These are phyloP conservation scores for Balakata baccata DNA, from an alignment of 345 rosid genomes.

Conservation along the genomic window DNA sequence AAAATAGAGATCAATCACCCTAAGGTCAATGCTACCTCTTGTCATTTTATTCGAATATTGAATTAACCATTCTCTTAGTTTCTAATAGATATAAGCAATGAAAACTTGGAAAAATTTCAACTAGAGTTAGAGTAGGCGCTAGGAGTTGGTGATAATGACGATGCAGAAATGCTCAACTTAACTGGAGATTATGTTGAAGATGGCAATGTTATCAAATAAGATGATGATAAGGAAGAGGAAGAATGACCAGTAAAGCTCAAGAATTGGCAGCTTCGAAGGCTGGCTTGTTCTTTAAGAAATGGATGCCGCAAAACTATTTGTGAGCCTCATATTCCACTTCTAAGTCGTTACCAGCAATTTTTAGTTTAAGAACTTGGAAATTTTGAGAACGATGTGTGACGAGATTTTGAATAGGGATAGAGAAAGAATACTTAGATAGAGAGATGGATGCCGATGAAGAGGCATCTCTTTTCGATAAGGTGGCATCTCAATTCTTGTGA, in stretches of 20 bases:
- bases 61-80: too few relatives aligned
- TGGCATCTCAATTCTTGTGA: too few relatives aligned
- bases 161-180: conserved; percentile 34
- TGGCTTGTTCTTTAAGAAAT: conserved; percentile 68
- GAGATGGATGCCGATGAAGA: too few relatives aligned
- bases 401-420: too few relatives aligned
- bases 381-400: too few relatives aligned
- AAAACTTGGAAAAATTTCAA: conserved; percentile 67
- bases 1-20: too few relatives aligned
- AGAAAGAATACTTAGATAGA: too few relatives aligned
- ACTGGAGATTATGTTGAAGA: conserved; percentile 25
- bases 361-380: neutral
- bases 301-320: conserved; percentile 86
- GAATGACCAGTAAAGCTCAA: conserved; percentile 55
- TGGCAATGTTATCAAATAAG: too few relatives aligned
- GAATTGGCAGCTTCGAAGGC: conserved; percentile 82
- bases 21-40: too few relatives aligned
- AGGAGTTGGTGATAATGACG: conserved; percentile 37
- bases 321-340: conserved; percentile 33
- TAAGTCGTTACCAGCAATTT: neutral
- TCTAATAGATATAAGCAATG: conserved; percentile 71
- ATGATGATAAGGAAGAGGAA: conserved; percentile 41
- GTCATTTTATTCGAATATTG: too few relatives aligned
- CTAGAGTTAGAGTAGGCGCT: conserved; percentile 52
- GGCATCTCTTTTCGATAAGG: too few relatives aligned